Percentiles rank a stretch among this genome's conserved stretches.
Evolutionary conservation across 2,329 filamentous ascomycete genomes (phyloP).

Genomic region (Pestalotiopsis sp.): DNA sequence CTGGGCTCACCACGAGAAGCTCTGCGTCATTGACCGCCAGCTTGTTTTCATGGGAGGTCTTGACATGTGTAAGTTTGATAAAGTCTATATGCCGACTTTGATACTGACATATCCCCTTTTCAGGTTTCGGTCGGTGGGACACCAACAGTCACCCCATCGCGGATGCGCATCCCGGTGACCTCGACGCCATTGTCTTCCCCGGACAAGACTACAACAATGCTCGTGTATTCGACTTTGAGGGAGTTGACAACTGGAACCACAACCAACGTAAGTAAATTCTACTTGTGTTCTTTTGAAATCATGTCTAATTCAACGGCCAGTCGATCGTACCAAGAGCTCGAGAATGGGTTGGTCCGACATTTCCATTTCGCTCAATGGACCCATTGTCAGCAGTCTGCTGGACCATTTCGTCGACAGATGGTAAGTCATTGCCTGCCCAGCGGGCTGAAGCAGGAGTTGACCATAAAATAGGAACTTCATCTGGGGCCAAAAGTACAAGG

Average conservation of each 20-base stretch:
- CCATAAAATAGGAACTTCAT: slow-evolving; percentile 71
- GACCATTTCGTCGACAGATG: slow-evolving; percentile 84
- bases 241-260: slow-evolving; percentile 77
- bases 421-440: slow-evolving; percentile 39
- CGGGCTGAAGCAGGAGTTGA: background rate
- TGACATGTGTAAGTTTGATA: slow-evolving; percentile 66
- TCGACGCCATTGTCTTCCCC: slow-evolving; percentile 78
- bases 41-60: slow-evolving; percentile 90
- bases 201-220: slow-evolving; percentile 96
- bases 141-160: slow-evolving; percentile 70
- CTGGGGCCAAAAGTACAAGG: slow-evolving; percentile 76
- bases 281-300: background rate
- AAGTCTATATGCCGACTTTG: background rate
- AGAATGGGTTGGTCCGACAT: slow-evolving; percentile 95
- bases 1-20: slow-evolving; percentile 95
- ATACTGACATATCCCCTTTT: background rate
- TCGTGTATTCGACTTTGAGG: slow-evolving; percentile 77
- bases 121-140: background rate
- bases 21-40: slow-evolving; percentile 78
- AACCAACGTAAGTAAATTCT: slow-evolving; percentile 64
- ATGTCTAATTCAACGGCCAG: slow-evolving; percentile 32
- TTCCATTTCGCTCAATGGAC: slow-evolving; percentile 74
- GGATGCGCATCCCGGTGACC: slow-evolving; percentile 78
- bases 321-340: slow-evolving; percentile 77
- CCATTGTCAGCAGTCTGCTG: slow-evolving; percentile 73